phyloP scores from a whole-genome alignment of 352 stramenopile species.

The Phytopythium ostracodes region DNA sequence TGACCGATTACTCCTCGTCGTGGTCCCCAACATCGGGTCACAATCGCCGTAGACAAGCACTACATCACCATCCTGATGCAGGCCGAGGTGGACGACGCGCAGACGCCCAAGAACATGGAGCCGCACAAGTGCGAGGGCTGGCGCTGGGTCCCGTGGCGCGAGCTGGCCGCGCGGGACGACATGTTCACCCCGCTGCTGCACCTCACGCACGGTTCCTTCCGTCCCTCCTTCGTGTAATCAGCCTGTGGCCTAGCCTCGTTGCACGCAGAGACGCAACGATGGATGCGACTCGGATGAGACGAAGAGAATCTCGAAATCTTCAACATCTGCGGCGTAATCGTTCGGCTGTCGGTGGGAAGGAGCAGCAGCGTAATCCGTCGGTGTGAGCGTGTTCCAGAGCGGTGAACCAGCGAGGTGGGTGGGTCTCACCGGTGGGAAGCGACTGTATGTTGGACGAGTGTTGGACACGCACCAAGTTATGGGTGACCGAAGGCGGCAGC shows the following conservation, averaged over 20 bases:
- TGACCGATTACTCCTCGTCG: not conserved
- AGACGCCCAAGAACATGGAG: constrained; percentile 73
- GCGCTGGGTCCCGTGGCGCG: constrained; percentile 57
- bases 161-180: constrained; percentile 49
- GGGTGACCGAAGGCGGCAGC: not conserved
- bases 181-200: constrained; percentile 75
- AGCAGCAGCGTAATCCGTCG: not conserved
- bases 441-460: not conserved
- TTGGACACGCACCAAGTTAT: not conserved
- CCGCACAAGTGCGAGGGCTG: constrained; percentile 80
- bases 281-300: no score
- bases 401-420: no score
- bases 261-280: not conserved
- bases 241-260: not conserved
- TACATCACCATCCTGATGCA: constrained; percentile 88
- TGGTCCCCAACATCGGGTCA: not conserved
- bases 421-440: no score
- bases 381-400: not conserved
- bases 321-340: not conserved
- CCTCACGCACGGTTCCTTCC: constrained; percentile 58
- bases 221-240: constrained; percentile 23
- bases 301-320: not conserved
- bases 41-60: constrained; percentile 37
- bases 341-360: not conserved
- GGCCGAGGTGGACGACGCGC: constrained; percentile 38